Conservation (phyloP, 208 protist species). For the Trypanosoma brucei region DNA sequence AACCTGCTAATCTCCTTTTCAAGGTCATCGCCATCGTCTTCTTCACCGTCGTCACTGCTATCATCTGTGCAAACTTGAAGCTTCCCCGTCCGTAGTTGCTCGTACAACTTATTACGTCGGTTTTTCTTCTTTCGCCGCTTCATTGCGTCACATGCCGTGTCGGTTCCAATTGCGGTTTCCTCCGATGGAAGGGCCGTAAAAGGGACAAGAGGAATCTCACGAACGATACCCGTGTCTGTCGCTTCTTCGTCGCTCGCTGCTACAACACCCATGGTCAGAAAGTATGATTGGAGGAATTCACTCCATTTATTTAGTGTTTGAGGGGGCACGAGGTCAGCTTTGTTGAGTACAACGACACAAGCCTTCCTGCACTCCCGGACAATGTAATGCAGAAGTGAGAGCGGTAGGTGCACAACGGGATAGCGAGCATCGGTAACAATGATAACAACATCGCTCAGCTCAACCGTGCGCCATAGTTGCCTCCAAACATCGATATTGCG, state of each 20-base stretch:
- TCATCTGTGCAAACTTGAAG: conserved; percentile 20
- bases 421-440: conserved; percentile 94
- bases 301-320: conserved; percentile 61
- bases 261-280: conserved; percentile 39
- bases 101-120: conserved; percentile 62
- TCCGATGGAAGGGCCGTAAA: conserved; percentile 75
- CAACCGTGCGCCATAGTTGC: conserved; percentile 96
- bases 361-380: conserved; percentile 73
- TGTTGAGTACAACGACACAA: conserved; percentile 95
- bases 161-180: conserved; percentile 44
- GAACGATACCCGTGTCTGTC: conserved; percentile 3
- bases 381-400: conserved; percentile 91
- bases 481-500: conserved; percentile 97
- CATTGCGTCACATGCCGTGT: conserved; percentile 4
- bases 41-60: conserved; percentile 24
- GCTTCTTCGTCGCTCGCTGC: conserved; percentile 10
- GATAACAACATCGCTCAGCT: conserved; percentile 93
- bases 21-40: conserved; percentile 13
- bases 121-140: conserved; percentile 48
- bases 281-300: conserved; percentile 57
- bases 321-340: conserved; percentile 85
- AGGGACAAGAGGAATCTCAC: conserved; percentile 48
- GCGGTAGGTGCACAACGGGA: conserved; percentile 93
- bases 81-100: conserved; percentile 63
- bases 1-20: conserved; percentile 12